phyloP scores from a whole-genome alignment of 2,329 filamentous ascomycete genomes.

The Neobulgaria alba region DNA sequence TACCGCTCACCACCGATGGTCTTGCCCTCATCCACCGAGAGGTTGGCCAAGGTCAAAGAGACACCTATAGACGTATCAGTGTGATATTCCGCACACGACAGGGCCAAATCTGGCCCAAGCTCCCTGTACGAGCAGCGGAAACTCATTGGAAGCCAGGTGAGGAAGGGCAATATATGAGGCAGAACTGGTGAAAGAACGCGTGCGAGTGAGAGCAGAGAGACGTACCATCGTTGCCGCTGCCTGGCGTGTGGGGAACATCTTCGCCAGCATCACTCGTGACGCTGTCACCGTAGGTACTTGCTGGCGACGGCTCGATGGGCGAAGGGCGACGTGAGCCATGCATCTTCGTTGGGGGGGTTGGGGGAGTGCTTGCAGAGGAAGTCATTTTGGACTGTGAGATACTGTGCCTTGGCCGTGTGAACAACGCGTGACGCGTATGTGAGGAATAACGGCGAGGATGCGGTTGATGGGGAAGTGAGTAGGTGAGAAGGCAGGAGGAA shows the following conservation, averaged over 20 bases:
- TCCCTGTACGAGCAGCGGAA: not conserved
- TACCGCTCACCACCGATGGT: conserved; percentile 15
- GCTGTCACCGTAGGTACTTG: conserved; percentile 21
- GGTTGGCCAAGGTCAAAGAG: conserved; percentile 6
- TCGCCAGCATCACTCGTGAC: conserved; percentile 16
- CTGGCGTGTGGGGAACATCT: conserved; percentile 13
- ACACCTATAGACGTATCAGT: conserved; percentile 1
- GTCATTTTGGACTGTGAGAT: no score
- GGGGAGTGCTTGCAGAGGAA: not conserved
- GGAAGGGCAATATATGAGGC: not conserved
- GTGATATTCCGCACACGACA: not conserved
- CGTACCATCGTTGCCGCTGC: conserved; percentile 21
- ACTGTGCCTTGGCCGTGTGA: no score
- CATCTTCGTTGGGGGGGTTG: not conserved
- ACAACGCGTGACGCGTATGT: no score
- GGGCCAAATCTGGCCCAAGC: not conserved
- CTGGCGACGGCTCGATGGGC: conserved; percentile 18
- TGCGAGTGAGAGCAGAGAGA: not conserved
- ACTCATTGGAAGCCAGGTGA: not conserved
- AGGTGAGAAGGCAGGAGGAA: no score
- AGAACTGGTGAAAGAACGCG: not conserved
- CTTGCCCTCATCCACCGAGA: conserved; percentile 5
- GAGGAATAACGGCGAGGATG: no score
- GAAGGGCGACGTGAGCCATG: conserved; percentile 4
- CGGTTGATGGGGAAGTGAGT: no score